Evolutionary conservation across 2,329 filamentous ascomycete species (phyloP).

Genomic region (Aspergillus brunneoviolaceus): DNA sequence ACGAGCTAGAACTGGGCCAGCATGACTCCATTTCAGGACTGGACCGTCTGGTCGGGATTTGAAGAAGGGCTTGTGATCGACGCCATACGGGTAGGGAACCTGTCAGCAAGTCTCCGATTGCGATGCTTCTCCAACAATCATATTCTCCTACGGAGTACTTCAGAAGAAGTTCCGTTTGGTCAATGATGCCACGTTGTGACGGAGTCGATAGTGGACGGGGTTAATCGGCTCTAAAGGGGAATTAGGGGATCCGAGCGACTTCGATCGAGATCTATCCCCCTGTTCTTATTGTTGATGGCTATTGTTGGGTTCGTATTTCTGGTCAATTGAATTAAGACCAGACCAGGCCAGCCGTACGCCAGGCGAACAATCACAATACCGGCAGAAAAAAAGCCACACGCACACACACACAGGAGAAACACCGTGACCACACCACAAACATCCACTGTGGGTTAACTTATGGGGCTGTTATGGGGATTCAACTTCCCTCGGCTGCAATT

Average conservation of each 20-base stretch:
- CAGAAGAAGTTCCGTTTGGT: conserved; percentile 1
- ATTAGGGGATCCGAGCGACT: background rate
- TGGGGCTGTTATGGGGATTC: conserved; percentile 3
- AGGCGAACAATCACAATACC: background rate
- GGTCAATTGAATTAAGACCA: conserved; percentile 6
- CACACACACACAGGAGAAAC: conserved; percentile 8
- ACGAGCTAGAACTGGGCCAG: background rate
- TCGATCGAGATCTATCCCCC: conserved; percentile 1
- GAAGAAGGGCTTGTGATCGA: conserved; percentile 2
- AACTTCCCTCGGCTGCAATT: conserved; percentile 4
- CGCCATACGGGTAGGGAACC: conserved; percentile 9
- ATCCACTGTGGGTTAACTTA: conserved; percentile 8
- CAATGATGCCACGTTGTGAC: conserved; percentile 21
- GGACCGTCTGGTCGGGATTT: background rate
- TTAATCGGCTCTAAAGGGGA: conserved; percentile 5
- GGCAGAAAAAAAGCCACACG: background rate
- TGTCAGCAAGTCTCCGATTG: conserved; percentile 17
- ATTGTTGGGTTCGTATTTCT: background rate
- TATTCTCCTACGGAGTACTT: conserved; percentile 10
- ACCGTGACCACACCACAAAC: conserved; percentile 1
- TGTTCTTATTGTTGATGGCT: background rate
- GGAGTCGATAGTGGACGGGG: conserved; percentile 8
- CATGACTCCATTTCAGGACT: background rate
- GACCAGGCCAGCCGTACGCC: background rate
- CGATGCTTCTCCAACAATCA: conserved; percentile 10